Base-by-base conservation (phyloP, 2,329 filamentous ascomycete species). In the Neofusicoccum kwambonambiense region DNA sequence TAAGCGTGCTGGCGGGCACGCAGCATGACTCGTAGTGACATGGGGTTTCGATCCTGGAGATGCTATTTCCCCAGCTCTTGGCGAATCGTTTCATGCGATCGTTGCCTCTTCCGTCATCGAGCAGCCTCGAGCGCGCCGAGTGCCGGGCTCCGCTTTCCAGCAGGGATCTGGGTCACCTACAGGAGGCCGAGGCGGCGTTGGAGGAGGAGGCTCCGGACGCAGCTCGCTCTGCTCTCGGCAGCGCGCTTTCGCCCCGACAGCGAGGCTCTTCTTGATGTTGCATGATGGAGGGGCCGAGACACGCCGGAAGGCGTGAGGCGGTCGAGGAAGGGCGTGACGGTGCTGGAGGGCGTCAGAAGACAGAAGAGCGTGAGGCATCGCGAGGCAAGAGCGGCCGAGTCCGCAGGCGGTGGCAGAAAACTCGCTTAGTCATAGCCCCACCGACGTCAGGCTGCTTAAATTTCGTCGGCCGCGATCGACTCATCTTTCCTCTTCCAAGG, bases 401-500 rank as follows among this genome's bases (percentile, higher is more conserved):
- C 50, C 8, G 22, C 54, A 11, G 39, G 61, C 61, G 61, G 61
- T 64, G 61, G 61, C 61, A 64, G 61, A 64, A 56, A 39, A 8
- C 15, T 47, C 56, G 61, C 61, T 64, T 52, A 63, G 60, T 63
- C 60, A 54, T 7, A 7, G 5, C 37, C 17, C 22, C 42, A 49
- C 49, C 50, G 41, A 56, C 50, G 41, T 47, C 56, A 60, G 56
- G 37, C 56, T 49, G 42, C 50, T 64, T 54, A 56, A 56, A 47
- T 56, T 56, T 50, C 61, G 27, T 17, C 50, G 17, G 27, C 49
- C 12, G 5, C 19, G 47, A 13, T 17, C 39, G 50, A 47, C 50
- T 57, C 35, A 73, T 77, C 78, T 74, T 75, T 79, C 79, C 74
- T 77, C 75, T 76, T 78, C 78, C 83, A 90, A 90, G 89, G 87